These are phyloP conservation scores for Bidens hawaiensis DNA, from an alignment of 140 eudicot species.

Conservation along the genomic window DNA sequence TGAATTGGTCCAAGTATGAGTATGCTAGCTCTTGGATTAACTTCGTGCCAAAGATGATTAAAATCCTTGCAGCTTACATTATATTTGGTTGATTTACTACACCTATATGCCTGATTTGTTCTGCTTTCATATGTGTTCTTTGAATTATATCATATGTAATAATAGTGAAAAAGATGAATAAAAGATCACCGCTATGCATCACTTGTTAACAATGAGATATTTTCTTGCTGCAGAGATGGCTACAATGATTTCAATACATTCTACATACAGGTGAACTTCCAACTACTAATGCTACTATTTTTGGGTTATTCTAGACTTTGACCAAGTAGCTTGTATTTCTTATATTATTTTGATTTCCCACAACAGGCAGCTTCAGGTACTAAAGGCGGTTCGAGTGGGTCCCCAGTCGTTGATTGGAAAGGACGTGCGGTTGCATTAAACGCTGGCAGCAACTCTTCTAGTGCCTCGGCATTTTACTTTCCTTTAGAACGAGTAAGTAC, in stretches of 20 bases:
- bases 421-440: slow-evolving; percentile 99
- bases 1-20: not conserved
- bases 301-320: too few relatives aligned
- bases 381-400: too few relatives aligned
- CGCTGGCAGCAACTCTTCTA: slow-evolving; percentile 91
- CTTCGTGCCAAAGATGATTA: not conserved
- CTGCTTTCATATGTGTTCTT: slow-evolving; percentile 1
- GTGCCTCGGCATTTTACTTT: slow-evolving; percentile 97
- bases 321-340: too few relatives aligned
- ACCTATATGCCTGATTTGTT: not conserved
- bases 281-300: slow-evolving; percentile 4
- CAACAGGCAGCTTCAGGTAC: too few relatives aligned
- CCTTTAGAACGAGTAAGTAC: slow-evolving; percentile 77
- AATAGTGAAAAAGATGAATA: not conserved
- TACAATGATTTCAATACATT: slow-evolving; percentile 98
- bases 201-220: slow-evolving; percentile 17
- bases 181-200: not conserved
- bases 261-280: slow-evolving; percentile 87
- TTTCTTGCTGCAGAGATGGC: slow-evolving; percentile 83
- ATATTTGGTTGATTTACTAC: not conserved
- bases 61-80: not conserved
- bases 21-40: not conserved
- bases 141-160: slow-evolving; percentile 1
- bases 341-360: too few relatives aligned
- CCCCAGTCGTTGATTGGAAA: too few relatives aligned